phyloP scores from a whole-genome alignment of 2,329 filamentous ascomycete genomes.

The Monosporascus sp. region DNA sequence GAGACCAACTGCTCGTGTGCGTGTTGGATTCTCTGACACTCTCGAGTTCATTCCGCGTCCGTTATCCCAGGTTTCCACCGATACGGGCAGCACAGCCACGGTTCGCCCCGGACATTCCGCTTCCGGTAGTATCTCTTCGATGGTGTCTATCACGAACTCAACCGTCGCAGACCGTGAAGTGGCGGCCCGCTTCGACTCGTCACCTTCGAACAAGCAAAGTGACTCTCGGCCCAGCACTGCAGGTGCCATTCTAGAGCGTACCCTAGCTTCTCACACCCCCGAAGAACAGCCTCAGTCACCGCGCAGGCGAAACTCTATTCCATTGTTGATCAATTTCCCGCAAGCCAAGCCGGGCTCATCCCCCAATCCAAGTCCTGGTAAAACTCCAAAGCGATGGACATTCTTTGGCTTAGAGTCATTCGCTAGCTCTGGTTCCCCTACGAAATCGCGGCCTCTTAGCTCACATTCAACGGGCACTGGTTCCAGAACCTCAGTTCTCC shows the following conservation, averaged over 20 bases:
- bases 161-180: constrained; percentile 37
- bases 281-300: constrained; percentile 31
- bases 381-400: constrained; percentile 53
- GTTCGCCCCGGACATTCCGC: constrained; percentile 65
- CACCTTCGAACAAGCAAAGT: constrained; percentile 34
- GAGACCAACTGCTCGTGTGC: constrained; percentile 45
- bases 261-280: constrained; percentile 30
- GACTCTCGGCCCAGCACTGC: constrained; percentile 64
- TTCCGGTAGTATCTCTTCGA: constrained; percentile 74
- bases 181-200: constrained; percentile 31
- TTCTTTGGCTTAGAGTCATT: constrained; percentile 59
- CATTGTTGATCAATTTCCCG: constrained; percentile 42
- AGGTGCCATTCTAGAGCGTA: constrained; percentile 60
- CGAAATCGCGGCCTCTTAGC: constrained; percentile 42
- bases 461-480: constrained; percentile 39
- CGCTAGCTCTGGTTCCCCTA: constrained; percentile 38
- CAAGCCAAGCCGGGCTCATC: constrained; percentile 29
- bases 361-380: constrained; percentile 43
- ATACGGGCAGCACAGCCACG: constrained; percentile 73
- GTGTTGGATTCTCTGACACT: constrained; percentile 79
- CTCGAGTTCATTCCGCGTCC: constrained; percentile 80
- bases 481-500: constrained; percentile 20
- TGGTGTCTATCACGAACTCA: constrained; percentile 55
- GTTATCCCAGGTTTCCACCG: constrained; percentile 76
- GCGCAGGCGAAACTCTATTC: constrained; percentile 55